A percentile compares a stretch with the other conserved stretches of the same genome.
These are phyloP conservation scores for Dictyostelium firmibasis DNA, from an alignment of 78 protist genomes.

Conservation along the genomic window DNA sequence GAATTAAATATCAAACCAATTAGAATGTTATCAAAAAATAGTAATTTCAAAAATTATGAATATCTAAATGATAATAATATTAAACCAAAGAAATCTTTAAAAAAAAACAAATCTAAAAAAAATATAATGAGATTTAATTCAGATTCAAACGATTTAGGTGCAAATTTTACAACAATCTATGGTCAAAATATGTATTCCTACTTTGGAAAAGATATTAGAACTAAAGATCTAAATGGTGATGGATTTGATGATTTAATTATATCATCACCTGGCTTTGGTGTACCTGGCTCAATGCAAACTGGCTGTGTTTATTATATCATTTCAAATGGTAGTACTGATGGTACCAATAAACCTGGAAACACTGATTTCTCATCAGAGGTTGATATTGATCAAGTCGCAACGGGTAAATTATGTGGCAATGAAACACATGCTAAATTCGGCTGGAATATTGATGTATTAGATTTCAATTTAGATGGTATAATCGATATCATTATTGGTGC, in stretches of 20 bases:
- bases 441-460: conserved; percentile 7
- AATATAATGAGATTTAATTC: background rate
- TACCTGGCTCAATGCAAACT: conserved; percentile 61
- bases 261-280: conserved; percentile 57
- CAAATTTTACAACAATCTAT: conserved; percentile 27
- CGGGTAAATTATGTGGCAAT: conserved; percentile 13
- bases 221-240: conserved; percentile 41
- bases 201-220: conserved; percentile 33
- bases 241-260: conserved; percentile 42
- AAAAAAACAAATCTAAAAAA: background rate
- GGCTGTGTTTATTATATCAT: conserved; percentile 64
- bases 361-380: background rate
- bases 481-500: conserved; percentile 41
- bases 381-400: conserved; percentile 25
- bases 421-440: conserved; percentile 58
- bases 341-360: background rate
- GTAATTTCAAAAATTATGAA: background rate
- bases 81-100: background rate
- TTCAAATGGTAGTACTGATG: background rate
- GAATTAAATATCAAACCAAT: background rate
- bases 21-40: background rate
- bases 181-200: conserved; percentile 10
- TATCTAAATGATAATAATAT: background rate
- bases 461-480: conserved; percentile 54
- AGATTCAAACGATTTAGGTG: background rate